phyloP scores from a whole-genome alignment of 129 eudicot genomes.

The Chrysanthemum makinoi region DNA sequence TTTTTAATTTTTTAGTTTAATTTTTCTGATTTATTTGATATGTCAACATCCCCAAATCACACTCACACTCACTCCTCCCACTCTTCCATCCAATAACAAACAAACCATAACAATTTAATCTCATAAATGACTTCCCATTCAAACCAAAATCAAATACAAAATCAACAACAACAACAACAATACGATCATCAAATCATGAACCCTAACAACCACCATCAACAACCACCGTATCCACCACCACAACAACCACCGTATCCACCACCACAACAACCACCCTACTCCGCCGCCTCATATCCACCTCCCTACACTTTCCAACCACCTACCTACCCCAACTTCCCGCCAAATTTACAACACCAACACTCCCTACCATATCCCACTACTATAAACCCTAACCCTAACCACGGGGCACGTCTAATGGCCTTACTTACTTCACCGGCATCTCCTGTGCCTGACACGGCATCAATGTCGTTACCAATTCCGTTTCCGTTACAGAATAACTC shows the following conservation, averaged over 20 bases:
- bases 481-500: slow-evolving; percentile 34
- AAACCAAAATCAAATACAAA: no score
- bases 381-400: slow-evolving; percentile 55
- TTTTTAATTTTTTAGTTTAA: no score
- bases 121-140: slow-evolving; percentile 44
- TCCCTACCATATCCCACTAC: slow-evolving; percentile 72
- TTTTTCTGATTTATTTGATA: no score
- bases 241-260: no score
- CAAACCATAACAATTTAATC: neutral
- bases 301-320: slow-evolving; percentile 31
- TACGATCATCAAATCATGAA: slow-evolving; percentile 61
- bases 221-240: slow-evolving; percentile 15
- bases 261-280: slow-evolving; percentile 35
- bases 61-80: slow-evolving; percentile 19
- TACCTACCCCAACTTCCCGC: slow-evolving; percentile 22
- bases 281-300: slow-evolving; percentile 37
- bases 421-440: slow-evolving; percentile 52
- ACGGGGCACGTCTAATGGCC: slow-evolving; percentile 85
- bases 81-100: neutral
- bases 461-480: slow-evolving; percentile 29
- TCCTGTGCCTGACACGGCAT: slow-evolving; percentile 32
- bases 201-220: slow-evolving; percentile 42
- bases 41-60: slow-evolving; percentile 16
- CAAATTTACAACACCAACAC: slow-evolving; percentile 61
- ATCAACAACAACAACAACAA: slow-evolving; percentile 36